Evolutionary conservation across 306 rosid genomes (phyloP), one percentile per base, ranked within the genome.

Genomic region (Neltuma alba): DNA sequence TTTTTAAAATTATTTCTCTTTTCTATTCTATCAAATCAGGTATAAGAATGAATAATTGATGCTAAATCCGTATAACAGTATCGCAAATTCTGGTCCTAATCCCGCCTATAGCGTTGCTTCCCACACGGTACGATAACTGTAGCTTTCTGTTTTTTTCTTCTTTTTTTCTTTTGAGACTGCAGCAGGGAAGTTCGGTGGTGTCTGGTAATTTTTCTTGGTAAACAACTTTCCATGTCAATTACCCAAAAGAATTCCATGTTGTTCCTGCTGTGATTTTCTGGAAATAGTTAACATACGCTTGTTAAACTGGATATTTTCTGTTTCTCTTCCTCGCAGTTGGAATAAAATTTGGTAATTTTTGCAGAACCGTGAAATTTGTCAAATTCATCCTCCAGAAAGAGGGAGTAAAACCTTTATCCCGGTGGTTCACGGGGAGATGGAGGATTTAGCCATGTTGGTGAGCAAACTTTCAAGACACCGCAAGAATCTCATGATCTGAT

Each of bases 401-500:
- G 9, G 9, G 9, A 9, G 38, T 34, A 3, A 8, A 20, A 52
- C 27, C 60, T 41, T 41, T 41, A 41, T 9, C 23, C 23, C 23
- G 7, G 18, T 1, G 9, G 9, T 57, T 52, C 58, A 52, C 27
- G 58, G 25, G 58, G 20, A 27, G 58, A 23, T 21, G 61, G 13
- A 54, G 13, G 30, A 25, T 25, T 57, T 23, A 3, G 58, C 12
- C 23, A n/a, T 7, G 1, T 20, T 3, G 6, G 63, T 25, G 15
- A 25, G 58, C 27, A n/a, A 20, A 5, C 6, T 52, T 52, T 27
- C 50, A 1, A 54, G 30, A 9, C 30, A 21, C 25, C 25, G 8
- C 52, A 40, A 23, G 72, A n/a, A 67, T 67, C 52, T 67, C 52
- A 40, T 67, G 52, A 67, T 67, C 23, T 67, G 72, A 40, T n/a